Conservation (phyloP, 441 rosid species). For the Erodium chrysanthum region DNA sequence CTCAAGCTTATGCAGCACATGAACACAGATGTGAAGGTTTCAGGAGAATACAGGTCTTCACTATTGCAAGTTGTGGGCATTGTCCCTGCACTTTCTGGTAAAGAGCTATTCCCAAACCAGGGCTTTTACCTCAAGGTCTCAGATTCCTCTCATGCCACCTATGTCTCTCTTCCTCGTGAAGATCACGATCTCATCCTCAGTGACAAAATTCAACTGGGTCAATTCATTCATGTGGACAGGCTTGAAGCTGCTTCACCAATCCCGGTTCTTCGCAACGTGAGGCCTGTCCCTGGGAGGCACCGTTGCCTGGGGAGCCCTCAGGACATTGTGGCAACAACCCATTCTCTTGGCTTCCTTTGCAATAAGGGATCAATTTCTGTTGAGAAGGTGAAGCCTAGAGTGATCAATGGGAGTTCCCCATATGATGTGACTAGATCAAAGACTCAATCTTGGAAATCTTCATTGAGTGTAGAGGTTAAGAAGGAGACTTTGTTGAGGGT, state of each 20-base stretch:
- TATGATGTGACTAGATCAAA: conserved; percentile 45
- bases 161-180: conserved; percentile 82
- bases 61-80: conserved; percentile 84
- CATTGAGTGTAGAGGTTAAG: conserved; percentile 43
- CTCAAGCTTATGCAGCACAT: conserved; percentile 91
- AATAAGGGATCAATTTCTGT: conserved; percentile 34
- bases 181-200: conserved; percentile 90
- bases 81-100: conserved; percentile 86
- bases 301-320: conserved; percentile 87
- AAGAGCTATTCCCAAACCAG: conserved; percentile 77
- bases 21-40: conserved; percentile 86
- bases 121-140: conserved; percentile 97
- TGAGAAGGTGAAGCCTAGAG: conserved; percentile 36
- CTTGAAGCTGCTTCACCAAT: conserved; percentile 86
- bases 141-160: conserved; percentile 96
- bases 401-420: conserved; percentile 32
- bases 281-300: conserved; percentile 93
- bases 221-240: conserved; percentile 87
- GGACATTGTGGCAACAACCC: conserved; percentile 75
- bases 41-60: conserved; percentile 88
- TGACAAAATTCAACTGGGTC: conserved; percentile 62
- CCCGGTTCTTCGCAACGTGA: conserved; percentile 74
- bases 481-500: conserved; percentile 44
- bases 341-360: conserved; percentile 54
- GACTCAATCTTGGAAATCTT: conserved; percentile 36